These are phyloP conservation scores for Candida glaebosa DNA, from an alignment of 805 yeast species.

Conservation along the genomic window DNA sequence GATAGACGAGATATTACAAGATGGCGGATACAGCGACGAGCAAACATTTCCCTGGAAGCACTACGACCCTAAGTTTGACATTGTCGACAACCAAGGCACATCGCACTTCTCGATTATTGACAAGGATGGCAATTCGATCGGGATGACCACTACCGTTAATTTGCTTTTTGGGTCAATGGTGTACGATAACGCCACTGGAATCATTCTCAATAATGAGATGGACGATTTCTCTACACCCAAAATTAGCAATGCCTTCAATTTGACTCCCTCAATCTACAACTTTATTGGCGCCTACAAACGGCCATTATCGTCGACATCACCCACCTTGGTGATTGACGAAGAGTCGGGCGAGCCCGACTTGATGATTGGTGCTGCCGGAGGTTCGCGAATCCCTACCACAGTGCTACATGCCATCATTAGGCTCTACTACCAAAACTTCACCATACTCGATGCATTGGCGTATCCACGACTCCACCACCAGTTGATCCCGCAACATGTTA, in stretches of 20 bases:
- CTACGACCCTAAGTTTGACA: conserved; percentile 76
- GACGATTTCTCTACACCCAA: conserved; percentile 85
- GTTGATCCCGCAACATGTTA: conserved; percentile 66
- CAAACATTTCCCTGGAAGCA: conserved; percentile 65
- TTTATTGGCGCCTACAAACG: conserved; percentile 72
- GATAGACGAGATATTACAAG: conserved; percentile 45
- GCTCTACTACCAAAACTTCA: conserved; percentile 52
- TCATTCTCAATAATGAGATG: conserved; percentile 86
- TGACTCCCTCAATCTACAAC: conserved; percentile 79
- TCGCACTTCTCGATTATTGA: conserved; percentile 84
- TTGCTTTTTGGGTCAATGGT: conserved; percentile 78
- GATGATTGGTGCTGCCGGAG: conserved; percentile 92
- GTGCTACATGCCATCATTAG: conserved; percentile 79
- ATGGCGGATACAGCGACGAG: conserved; percentile 48
- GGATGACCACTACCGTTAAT: conserved; percentile 87
- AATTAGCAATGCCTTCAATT: conserved; percentile 68
- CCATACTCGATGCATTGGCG: conserved; percentile 66
- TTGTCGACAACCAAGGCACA: conserved; percentile 85
- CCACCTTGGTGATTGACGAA: conserved; percentile 50
- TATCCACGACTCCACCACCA: conserved; percentile 90
- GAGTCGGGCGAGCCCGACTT: conserved; percentile 50
- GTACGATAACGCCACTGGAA: conserved; percentile 78
- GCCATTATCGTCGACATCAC: conserved; percentile 82
- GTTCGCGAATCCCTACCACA: conserved; percentile 80
- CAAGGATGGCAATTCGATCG: conserved; percentile 67